These are phyloP conservation scores for Ophiostoma piceae DNA, from an alignment of 2,329 filamentous ascomycete species.

Conservation along the genomic window DNA sequence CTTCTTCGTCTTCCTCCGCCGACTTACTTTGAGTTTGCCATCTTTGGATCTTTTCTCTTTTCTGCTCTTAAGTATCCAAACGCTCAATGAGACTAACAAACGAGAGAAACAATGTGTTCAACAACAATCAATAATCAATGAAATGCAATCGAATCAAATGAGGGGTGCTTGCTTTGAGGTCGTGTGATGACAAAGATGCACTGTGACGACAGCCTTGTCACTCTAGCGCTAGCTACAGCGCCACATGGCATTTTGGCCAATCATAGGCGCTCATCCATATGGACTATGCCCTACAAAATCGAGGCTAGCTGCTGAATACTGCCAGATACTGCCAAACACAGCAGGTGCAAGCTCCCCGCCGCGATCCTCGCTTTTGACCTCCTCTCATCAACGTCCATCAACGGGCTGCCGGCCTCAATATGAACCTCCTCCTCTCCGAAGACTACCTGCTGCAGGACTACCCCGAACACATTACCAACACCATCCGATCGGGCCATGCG, in stretches of 20 bases:
- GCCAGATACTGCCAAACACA: background rate
- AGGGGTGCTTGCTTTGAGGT: background rate
- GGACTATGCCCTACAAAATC: background rate
- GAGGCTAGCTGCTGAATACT: background rate
- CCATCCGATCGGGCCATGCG: constrained; percentile 67
- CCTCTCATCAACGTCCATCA: background rate
- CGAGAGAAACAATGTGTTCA: background rate
- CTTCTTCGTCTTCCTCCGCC: background rate
- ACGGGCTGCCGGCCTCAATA: constrained; percentile 30
- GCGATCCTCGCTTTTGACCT: background rate
- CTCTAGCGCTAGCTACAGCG: constrained; percentile 10
- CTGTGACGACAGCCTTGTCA: constrained; percentile 7
- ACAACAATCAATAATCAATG: background rate
- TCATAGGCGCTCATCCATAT: background rate
- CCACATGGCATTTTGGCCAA: background rate
- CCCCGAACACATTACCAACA: constrained; percentile 82
- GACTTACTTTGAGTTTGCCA: constrained; percentile 32
- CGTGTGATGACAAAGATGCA: constrained; percentile 11
- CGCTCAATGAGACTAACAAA: background rate
- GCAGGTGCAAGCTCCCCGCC: constrained; percentile 2
- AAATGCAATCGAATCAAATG: background rate
- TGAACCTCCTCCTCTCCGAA: constrained; percentile 58
- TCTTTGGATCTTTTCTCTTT: constrained; percentile 9
- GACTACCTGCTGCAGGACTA: constrained; percentile 71
- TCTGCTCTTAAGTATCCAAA: background rate